Evolutionary conservation across 2,329 filamentous ascomycete species (phyloP).

Genomic region (Penicillium psychrosexuale): DNA sequence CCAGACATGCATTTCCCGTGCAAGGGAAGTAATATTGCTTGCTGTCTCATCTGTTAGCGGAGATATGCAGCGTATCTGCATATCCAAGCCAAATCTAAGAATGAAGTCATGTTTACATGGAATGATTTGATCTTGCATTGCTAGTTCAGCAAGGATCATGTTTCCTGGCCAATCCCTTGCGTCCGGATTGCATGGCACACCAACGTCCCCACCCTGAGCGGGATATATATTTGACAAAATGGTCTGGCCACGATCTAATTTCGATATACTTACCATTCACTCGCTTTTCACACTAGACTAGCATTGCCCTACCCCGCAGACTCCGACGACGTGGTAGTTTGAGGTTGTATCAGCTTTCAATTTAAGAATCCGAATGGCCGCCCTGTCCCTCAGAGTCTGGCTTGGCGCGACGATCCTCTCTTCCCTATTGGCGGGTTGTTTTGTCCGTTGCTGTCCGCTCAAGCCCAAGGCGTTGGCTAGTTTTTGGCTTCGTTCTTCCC

Average conservation of each 20-base stretch:
- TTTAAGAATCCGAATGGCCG: constrained; percentile 13
- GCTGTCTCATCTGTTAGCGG: background rate
- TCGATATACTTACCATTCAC: background rate
- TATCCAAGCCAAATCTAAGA: background rate
- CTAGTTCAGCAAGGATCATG: constrained; percentile 2
- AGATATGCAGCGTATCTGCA: background rate
- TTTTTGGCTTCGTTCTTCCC: background rate
- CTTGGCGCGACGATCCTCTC: constrained; percentile 22
- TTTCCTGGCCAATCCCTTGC: constrained; percentile 6
- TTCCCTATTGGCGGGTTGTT: constrained; percentile 10
- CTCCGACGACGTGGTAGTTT: constrained; percentile 10
- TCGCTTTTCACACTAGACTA: background rate
- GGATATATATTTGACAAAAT: background rate
- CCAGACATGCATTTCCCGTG: background rate
- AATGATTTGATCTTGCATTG: constrained; percentile 2
- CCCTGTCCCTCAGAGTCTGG: constrained; percentile 5
- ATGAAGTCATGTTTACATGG: constrained; percentile 3
- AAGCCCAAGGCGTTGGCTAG: background rate
- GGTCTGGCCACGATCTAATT: background rate
- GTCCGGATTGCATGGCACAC: constrained; percentile 5
- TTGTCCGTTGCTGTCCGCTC: background rate
- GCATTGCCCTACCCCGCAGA: background rate
- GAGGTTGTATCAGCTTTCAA: constrained; percentile 13
- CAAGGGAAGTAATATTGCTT: background rate
- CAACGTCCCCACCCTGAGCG: background rate